Evolutionary conservation across 2,329 filamentous ascomycete genomes (phyloP).

Genomic region (Arthrobotrys musiformis): DNA sequence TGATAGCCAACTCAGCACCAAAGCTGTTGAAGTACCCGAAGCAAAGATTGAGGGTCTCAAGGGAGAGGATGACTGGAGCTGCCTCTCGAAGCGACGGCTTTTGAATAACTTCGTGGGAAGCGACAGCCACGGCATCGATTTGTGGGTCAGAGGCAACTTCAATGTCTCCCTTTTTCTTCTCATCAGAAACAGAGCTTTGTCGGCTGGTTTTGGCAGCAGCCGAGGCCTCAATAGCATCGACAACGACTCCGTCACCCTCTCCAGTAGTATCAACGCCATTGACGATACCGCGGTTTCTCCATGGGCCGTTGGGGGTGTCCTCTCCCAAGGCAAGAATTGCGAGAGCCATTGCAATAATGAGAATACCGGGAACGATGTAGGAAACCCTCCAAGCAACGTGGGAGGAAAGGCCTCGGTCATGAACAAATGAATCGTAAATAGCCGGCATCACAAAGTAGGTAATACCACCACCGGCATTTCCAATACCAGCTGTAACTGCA

Average conservation of each 20-base stretch:
- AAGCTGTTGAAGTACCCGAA: slow-evolving; percentile 73
- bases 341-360: slow-evolving; percentile 75
- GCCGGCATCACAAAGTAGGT: slow-evolving; percentile 96
- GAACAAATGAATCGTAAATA: slow-evolving; percentile 80
- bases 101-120: slow-evolving; percentile 64
- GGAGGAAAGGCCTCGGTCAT: slow-evolving; percentile 69
- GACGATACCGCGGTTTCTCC: slow-evolving; percentile 73
- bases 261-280: slow-evolving; percentile 62
- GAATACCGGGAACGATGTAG: slow-evolving; percentile 83
- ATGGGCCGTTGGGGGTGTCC: slow-evolving; percentile 84
- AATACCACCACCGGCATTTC: slow-evolving; percentile 87
- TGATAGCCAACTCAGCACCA: slow-evolving; percentile 72
- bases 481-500: slow-evolving; percentile 82
- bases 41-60: slow-evolving; percentile 69
- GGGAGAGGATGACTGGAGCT: slow-evolving; percentile 66
- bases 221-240: slow-evolving; percentile 60
- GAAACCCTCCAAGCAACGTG: slow-evolving; percentile 84
- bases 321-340: slow-evolving; percentile 78
- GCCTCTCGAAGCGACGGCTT: slow-evolving; percentile 70
- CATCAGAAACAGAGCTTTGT: slow-evolving; percentile 59
- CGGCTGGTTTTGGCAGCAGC: slow-evolving; percentile 12
- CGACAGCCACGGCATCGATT: slow-evolving; percentile 60
- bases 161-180: slow-evolving; percentile 63
- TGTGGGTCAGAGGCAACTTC: slow-evolving; percentile 62
- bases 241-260: slow-evolving; percentile 61